Evolutionary conservation across 495 filamentous ascomycete genomes (phyloP).

Genomic region (Melanomma pulvis-pyrius): DNA sequence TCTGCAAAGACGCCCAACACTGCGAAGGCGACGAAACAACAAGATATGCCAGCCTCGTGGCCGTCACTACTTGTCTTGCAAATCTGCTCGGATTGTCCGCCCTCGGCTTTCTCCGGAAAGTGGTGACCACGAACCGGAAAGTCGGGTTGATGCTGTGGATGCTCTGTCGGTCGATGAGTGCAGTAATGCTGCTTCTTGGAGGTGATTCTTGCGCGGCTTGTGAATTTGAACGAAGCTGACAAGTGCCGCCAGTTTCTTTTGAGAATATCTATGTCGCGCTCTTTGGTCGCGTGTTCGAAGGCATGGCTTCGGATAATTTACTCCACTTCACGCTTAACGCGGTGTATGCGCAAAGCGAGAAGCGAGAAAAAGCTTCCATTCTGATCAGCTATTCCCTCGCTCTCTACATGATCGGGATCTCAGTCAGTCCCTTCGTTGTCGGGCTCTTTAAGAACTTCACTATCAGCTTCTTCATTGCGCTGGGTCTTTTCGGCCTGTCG

Average conservation of each 20-base stretch:
- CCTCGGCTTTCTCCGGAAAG: neutral
- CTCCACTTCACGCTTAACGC: constrained; percentile 19
- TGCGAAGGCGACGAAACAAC: constrained; percentile 7
- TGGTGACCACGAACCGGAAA: neutral
- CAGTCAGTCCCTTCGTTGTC: constrained; percentile 14
- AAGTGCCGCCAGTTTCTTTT: neutral
- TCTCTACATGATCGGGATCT: constrained; percentile 20
- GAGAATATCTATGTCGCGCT: constrained; percentile 7
- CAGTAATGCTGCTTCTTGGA: constrained; percentile 21
- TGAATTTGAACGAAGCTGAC: neutral
- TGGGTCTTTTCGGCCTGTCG: constrained; percentile 9
- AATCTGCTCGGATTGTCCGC: constrained; percentile 13
- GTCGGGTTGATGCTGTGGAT: constrained; percentile 16
- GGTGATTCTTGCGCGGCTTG: neutral
- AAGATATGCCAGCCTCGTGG: constrained; percentile 6
- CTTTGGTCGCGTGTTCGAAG: constrained; percentile 18
- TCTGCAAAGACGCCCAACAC: constrained; percentile 11
- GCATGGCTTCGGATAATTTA: constrained; percentile 21
- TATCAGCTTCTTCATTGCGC: constrained; percentile 15
- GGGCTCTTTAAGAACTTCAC: constrained; percentile 15
- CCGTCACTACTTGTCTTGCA: neutral
- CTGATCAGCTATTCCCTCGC: constrained; percentile 14
- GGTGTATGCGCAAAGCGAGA: neutral
- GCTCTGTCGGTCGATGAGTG: constrained; percentile 16
- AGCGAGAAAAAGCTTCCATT: neutral